A percentile compares a stretch with the other conserved stretches of the same genome.
These are phyloP conservation scores for Juncus inflexus DNA, from an alignment of 176 grass and related monocot genomes.

Conservation along the genomic window DNA sequence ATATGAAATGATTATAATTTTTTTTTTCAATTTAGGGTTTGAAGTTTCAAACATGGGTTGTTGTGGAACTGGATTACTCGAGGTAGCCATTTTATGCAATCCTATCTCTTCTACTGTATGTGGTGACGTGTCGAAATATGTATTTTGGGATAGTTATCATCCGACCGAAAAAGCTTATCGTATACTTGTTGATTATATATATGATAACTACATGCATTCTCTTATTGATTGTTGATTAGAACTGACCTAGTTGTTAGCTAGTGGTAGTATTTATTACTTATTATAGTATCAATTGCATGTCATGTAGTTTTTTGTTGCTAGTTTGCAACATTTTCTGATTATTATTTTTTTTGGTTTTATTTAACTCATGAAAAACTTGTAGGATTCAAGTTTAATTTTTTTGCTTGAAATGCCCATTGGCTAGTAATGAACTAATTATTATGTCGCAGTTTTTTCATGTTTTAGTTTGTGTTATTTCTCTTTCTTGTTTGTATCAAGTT, in stretches of 20 bases:
- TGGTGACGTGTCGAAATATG: slow-evolving; percentile 38
- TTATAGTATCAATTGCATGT: neutral
- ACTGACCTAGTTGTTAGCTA: neutral
- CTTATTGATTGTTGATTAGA: neutral
- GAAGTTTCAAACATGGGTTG: slow-evolving; percentile 44
- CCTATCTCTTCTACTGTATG: slow-evolving; percentile 44
- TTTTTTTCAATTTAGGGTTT: slow-evolving; percentile 35
- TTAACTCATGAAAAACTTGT: too few species aligned
- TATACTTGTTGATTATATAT: slow-evolving; percentile 46
- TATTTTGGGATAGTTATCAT: slow-evolving; percentile 94
- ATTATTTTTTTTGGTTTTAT: neutral
- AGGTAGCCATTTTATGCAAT: slow-evolving; percentile 68
- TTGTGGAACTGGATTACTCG: slow-evolving; percentile 66
- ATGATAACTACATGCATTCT: slow-evolving; percentile 41
- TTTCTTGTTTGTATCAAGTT: neutral
- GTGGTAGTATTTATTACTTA: neutral
- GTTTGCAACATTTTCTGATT: neutral
- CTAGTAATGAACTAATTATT: too few species aligned
- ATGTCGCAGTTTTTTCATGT: too few species aligned
- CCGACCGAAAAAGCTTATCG: slow-evolving; percentile 72
- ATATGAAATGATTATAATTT: neutral
- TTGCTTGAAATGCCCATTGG: too few species aligned
- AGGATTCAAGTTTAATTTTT: too few species aligned
- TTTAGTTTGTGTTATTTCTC: neutral
- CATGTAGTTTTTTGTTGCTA: neutral